Evolutionary conservation across 2,329 filamentous ascomycete genomes (phyloP).

Genomic region (Xylaria sp.): DNA sequence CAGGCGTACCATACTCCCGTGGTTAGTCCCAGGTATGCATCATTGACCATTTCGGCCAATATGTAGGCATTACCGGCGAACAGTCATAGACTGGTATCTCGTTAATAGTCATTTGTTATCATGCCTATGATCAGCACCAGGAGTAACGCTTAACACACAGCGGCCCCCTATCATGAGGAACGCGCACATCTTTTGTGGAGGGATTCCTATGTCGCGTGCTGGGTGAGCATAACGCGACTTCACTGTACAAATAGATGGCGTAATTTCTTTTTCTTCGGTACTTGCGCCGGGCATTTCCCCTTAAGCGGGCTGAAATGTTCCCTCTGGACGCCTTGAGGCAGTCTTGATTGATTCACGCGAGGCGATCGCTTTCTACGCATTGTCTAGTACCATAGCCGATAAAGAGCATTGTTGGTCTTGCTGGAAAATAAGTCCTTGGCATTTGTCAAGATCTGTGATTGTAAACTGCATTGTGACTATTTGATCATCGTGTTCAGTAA

Average conservation of each 20-base stretch:
- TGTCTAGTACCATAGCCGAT: slow-evolving; percentile 33
- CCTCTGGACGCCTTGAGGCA: slow-evolving; percentile 21
- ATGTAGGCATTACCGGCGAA: background rate
- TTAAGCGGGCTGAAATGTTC: slow-evolving; percentile 9
- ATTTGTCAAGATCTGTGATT: background rate
- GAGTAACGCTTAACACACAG: slow-evolving; percentile 13
- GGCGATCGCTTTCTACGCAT: slow-evolving; percentile 20
- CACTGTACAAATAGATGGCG: slow-evolving; percentile 39
- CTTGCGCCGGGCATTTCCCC: slow-evolving; percentile 11
- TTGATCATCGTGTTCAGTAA: background rate
- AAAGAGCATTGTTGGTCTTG: slow-evolving; percentile 29
- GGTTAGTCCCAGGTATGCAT: slow-evolving; percentile 3
- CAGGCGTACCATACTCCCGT: slow-evolving; percentile 36
- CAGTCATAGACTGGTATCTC: slow-evolving; percentile 8
- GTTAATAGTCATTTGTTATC: slow-evolving; percentile 26
- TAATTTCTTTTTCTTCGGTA: slow-evolving; percentile 31
- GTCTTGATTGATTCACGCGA: slow-evolving; percentile 5
- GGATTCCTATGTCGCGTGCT: slow-evolving; percentile 32
- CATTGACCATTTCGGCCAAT: background rate
- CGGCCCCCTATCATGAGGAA: slow-evolving; percentile 20
- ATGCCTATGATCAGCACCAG: slow-evolving; percentile 8
- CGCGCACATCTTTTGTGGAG: slow-evolving; percentile 35
- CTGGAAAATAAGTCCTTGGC: background rate
- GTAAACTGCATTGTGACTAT: background rate
- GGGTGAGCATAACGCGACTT: slow-evolving; percentile 40